Base-by-base conservation (phyloP, 768 basidiomycete species). In the Mycena filopes region DNA sequence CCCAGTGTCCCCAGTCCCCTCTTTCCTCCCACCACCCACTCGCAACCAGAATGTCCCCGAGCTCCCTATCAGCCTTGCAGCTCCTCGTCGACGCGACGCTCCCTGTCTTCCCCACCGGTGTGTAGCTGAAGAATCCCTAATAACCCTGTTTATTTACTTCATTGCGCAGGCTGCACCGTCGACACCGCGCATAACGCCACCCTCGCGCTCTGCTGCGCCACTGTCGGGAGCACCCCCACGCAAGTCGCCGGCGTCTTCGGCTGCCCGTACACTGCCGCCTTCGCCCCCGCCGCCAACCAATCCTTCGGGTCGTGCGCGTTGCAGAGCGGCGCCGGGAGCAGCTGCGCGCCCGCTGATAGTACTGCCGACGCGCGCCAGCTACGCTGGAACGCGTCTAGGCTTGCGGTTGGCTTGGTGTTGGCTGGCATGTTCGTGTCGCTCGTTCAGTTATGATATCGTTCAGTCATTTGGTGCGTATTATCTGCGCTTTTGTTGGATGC, bases 81-180 rank as follows among this genome's bases (percentile, higher is more conserved):
- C 31, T 46, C n/a, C 55, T 1, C 16, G 8, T 16, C 2, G n/a
- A 12, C 45, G 23, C 29, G 33, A 46, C 40, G 58, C 28, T 50
- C 18, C 58, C 58, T n/a, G 20, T 51, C 12, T 60, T 60, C 40
- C 36, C 48, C 48, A 11, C 26, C 2, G 58, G 58, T 60, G 48
- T 38, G 58, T 40, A 6, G 15, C 36, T 45, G n/a, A 10, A 1
- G 4, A 43, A 15, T 3, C 11, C 6, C 6, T 28, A 12, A 41
- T 4, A 40, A n/a, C 4, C 10, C 6, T 31, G 21, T 26, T 4
- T 3, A 33, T 15, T n/a, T 11, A 9, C 13, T 28, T 21, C 9
- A 7, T 18, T n/a, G n/a, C 38, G 25, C 12, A 64, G 63, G 63
- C 47, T 64, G 63, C 63, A 56, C 63, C 21, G 63, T 64, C 31